Conservation (phyloP, 2,329 filamentous ascomycete species). For the Diaporthe sp. region DNA sequence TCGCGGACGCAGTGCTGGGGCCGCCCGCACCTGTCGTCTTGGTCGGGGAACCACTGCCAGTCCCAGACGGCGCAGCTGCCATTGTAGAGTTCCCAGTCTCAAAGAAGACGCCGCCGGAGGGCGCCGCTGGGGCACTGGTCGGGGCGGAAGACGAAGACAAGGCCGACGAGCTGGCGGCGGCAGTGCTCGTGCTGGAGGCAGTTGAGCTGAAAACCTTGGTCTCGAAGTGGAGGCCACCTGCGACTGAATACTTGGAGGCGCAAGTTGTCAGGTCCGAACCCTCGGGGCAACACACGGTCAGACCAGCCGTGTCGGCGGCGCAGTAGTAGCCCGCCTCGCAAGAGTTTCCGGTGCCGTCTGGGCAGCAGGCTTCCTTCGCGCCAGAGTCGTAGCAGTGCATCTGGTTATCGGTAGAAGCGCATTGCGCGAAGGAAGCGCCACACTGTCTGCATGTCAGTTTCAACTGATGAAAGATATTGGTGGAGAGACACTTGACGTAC, state of each 20-base stretch:
- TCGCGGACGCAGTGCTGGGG: slow-evolving; percentile 35
- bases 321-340: slow-evolving; percentile 73
- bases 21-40: slow-evolving; percentile 36
- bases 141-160: slow-evolving; percentile 34
- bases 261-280: slow-evolving; percentile 64
- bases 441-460: slow-evolving; percentile 45
- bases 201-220: slow-evolving; percentile 51
- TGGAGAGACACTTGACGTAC: not conserved
- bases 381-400: slow-evolving; percentile 69
- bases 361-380: slow-evolving; percentile 66
- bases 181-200: slow-evolving; percentile 43
- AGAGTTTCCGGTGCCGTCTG: slow-evolving; percentile 66
- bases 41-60: slow-evolving; percentile 34
- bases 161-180: slow-evolving; percentile 44
- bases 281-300: slow-evolving; percentile 72
- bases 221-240: slow-evolving; percentile 60
- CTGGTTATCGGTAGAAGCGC: slow-evolving; percentile 58
- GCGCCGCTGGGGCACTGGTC: slow-evolving; percentile 14
- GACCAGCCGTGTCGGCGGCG: slow-evolving; percentile 59
- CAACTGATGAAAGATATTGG: not conserved
- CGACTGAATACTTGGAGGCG: slow-evolving; percentile 59
- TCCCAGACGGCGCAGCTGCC: slow-evolving; percentile 30
- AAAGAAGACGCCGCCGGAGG: slow-evolving; percentile 32
- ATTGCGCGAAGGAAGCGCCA: slow-evolving; percentile 60
- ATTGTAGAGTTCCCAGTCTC: slow-evolving; percentile 35